A percentile compares a stretch with the other conserved stretches of the same genome.
phyloP scores from a whole-genome alignment of 805 yeast genomes.

The Lachancea cidri region DNA sequence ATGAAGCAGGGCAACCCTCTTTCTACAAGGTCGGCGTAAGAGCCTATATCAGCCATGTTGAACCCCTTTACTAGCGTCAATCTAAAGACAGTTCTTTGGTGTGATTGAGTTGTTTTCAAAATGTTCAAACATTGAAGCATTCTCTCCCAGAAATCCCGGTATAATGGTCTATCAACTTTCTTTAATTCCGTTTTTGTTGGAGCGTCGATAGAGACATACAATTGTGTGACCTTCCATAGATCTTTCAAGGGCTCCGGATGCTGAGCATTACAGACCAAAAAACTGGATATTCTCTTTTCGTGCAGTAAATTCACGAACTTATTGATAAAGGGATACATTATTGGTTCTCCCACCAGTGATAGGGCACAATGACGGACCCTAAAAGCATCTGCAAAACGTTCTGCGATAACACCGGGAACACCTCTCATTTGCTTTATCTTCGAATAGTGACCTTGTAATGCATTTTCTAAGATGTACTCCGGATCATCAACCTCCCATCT shows the following conservation, averaged over 20 bases:
- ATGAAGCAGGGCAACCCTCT: conserved; percentile 80
- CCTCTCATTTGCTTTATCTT: conserved; percentile 94
- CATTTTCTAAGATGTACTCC: conserved; percentile 76
- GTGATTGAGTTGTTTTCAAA: conserved; percentile 61
- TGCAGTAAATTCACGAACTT: conserved; percentile 79
- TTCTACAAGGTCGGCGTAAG: conserved; percentile 83
- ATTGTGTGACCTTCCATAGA: conserved; percentile 75
- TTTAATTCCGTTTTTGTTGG: conserved; percentile 78
- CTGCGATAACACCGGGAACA: conserved; percentile 89
- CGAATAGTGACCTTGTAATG: conserved; percentile 81
- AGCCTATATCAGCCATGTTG: conserved; percentile 72
- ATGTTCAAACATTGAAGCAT: conserved; percentile 76
- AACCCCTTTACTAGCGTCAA: conserved; percentile 89
- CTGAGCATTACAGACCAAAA: conserved; percentile 92
- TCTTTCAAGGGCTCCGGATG: conserved; percentile 79
- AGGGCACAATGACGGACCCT: conserved; percentile 86
- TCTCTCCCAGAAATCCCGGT: conserved; percentile 91
- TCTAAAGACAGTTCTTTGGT: conserved; percentile 88
- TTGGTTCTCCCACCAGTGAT: conserved; percentile 92
- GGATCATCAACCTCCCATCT: conserved; percentile 95
- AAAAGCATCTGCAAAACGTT: conserved; percentile 87
- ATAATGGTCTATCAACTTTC: conserved; percentile 82
- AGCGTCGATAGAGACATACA: conserved; percentile 91
- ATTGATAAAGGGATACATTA: conserved; percentile 86
- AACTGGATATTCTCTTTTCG: conserved; percentile 73